These are phyloP conservation scores for Toxoplasma gondii DNA, from an alignment of 169 alveolate genomes.

Conservation along the genomic window DNA sequence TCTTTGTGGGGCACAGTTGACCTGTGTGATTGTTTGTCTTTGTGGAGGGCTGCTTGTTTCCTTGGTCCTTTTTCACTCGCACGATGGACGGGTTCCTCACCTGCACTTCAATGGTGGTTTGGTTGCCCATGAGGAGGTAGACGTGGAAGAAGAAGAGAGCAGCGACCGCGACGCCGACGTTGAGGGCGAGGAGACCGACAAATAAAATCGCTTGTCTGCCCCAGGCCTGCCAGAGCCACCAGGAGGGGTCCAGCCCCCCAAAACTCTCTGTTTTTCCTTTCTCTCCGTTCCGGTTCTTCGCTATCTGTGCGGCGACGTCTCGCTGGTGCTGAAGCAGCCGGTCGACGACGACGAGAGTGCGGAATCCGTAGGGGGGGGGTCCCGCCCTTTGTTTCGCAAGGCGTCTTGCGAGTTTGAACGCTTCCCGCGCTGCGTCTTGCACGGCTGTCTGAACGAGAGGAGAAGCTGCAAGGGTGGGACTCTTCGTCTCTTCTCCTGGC, in stretches of 20 bases:
- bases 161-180: constrained; percentile 35
- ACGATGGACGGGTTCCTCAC: not conserved
- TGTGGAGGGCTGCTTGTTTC: not conserved
- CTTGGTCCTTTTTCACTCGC: not conserved
- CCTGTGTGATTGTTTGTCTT: too few relatives aligned
- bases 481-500: not conserved
- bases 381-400: not conserved
- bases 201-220: not conserved
- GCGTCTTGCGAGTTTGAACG: not conserved
- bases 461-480: not conserved
- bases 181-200: not conserved
- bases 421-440: constrained; percentile 1
- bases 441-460: not conserved
- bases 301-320: not conserved
- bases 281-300: not conserved
- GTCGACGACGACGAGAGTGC: constrained; percentile 6
- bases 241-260: not conserved
- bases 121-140: constrained; percentile 36
- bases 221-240: constrained; percentile 17
- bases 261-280: not conserved
- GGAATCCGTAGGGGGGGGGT: not conserved
- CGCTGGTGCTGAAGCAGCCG: not conserved
- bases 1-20: too few relatives aligned
- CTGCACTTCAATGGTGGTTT: constrained; percentile 8
- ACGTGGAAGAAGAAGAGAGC: constrained; percentile 20